Conservation (phyloP, 2,329 filamentous ascomycete species). For the Penicillium hesseltinei region DNA sequence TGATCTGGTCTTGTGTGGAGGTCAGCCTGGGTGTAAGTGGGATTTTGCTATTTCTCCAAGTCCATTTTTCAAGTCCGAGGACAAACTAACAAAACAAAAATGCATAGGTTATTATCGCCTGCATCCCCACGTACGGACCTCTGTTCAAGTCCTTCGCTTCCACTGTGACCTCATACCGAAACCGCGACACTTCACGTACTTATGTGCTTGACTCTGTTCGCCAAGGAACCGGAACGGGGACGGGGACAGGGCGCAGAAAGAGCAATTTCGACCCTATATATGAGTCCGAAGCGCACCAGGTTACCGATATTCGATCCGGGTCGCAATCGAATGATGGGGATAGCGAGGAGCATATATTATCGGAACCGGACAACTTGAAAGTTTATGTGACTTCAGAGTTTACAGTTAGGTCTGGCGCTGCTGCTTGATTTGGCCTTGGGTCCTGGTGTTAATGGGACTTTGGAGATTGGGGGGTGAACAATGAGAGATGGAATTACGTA, state of each 20-base stretch:
- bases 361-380: background rate
- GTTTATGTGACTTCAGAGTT: slow-evolving; percentile 1
- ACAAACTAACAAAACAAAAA: background rate
- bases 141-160: slow-evolving; percentile 32
- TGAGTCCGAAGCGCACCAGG: background rate
- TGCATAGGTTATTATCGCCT: slow-evolving; percentile 39
- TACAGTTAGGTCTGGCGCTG: background rate
- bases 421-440: background rate
- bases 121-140: slow-evolving; percentile 46
- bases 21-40: slow-evolving; percentile 41
- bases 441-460: too few relatives aligned
- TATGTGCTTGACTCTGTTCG: slow-evolving; percentile 4
- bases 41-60: background rate
- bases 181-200: background rate
- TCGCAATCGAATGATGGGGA: background rate
- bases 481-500: background rate
- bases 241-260: background rate
- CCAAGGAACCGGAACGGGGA: background rate
- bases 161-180: slow-evolving; percentile 19
- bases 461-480: background rate
- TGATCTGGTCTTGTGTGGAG: slow-evolving; percentile 51
- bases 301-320: background rate
- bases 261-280: background rate
- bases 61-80: background rate
- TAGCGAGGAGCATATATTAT: background rate